These are phyloP conservation scores for Mediolabrus comicus DNA, from an alignment of 108 stramenopile genomes.

Conservation along the genomic window DNA sequence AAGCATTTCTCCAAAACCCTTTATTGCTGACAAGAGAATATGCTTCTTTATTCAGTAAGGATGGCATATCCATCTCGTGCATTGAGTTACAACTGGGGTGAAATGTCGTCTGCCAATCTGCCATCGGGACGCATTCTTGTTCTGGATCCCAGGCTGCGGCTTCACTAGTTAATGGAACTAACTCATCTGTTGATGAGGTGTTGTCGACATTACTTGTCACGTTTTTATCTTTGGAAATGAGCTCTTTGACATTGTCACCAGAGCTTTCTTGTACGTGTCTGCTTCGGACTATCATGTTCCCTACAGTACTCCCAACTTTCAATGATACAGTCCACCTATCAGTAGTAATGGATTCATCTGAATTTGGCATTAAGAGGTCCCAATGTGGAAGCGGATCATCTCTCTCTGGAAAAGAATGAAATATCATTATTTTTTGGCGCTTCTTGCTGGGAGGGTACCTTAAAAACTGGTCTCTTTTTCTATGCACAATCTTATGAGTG, in stretches of 20 bases:
- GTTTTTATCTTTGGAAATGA: background rate
- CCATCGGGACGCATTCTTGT: slow-evolving; percentile 60
- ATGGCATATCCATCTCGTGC: slow-evolving; percentile 32
- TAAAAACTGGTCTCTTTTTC: background rate
- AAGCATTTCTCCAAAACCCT: slow-evolving; percentile 55
- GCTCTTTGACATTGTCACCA: background rate
- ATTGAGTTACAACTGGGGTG: slow-evolving; percentile 50
- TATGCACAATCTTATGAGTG: background rate
- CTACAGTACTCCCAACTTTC: background rate
- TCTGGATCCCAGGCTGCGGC: slow-evolving; percentile 26
- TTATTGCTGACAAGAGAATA: slow-evolving; percentile 43
- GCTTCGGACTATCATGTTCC: background rate
- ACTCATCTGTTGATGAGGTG: background rate
- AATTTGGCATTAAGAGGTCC: background rate
- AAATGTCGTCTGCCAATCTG: slow-evolving; percentile 55
- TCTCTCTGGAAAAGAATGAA: background rate
- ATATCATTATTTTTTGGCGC: background rate
- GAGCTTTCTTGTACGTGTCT: background rate
- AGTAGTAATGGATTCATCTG: background rate
- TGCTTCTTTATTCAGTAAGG: slow-evolving; percentile 13
- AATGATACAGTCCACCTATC: background rate
- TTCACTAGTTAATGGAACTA: background rate
- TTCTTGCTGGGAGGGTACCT: background rate
- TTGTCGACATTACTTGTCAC: background rate
- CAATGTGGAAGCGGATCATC: background rate